Base-by-base conservation (phyloP, 768 basidiomycete species). In the Grammothele lineata region DNA sequence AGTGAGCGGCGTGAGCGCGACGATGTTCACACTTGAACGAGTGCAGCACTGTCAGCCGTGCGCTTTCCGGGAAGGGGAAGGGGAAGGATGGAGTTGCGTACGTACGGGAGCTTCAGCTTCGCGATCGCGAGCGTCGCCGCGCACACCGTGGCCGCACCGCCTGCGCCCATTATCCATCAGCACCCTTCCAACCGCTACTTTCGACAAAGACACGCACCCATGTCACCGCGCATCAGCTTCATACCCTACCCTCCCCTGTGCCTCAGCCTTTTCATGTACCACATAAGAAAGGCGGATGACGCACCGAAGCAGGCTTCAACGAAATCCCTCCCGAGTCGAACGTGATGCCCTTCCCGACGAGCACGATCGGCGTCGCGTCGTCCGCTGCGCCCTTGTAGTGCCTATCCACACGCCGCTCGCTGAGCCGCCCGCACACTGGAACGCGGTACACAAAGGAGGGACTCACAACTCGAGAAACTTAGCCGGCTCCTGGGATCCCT, bases 311-410 rank as follows among this genome's bases (percentile, higher is more conserved):
- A n/a, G 87, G 80, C 66, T 93, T 93, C 64, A 94, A 67, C 49
- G 84, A 86, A 64, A 92, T 92, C 55, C 89, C 89, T 72, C 90
- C 90, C 3, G 82, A 81, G 64, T 94, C 90, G 54, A 93, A 94
- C 14, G 90, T 92, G 61, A 93, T 83, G 50, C 91, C 91, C 62
- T 93, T 92, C 26, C 91, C 91, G 27, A 93, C 87, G 50, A 90
- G 73, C 3, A 80, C 84, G 12, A 89, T 70, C 3, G 88, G 89
- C 43, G 71, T 71, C 0, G 70, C 80, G 40, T 74, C 66, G 51
- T 73, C 69, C 3, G 75, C 61, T 1, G 78, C 83, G n/a, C 89
- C 89, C 25, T 83, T 83, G 75, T 94, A 94, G 65, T 86, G 84
- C 45, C 87, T 91, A 48, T 5, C 30, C 14, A 25, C 12, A 11